These are phyloP conservation scores for Plasmodium malariae DNA, from an alignment of 169 alveolate species.

Conservation along the genomic window DNA sequence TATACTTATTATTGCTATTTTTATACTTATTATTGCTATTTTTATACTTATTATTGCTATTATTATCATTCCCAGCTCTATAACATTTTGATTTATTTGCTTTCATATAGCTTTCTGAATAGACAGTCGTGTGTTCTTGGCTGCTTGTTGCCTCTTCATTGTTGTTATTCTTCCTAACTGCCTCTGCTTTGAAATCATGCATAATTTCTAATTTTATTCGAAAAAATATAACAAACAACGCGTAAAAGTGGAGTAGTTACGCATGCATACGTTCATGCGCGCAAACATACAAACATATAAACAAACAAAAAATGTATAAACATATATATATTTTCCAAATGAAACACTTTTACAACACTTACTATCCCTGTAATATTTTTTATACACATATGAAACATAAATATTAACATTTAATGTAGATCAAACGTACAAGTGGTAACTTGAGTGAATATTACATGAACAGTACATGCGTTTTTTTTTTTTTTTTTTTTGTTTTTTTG, in stretches of 20 bases:
- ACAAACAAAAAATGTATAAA: background rate
- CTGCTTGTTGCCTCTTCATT: constrained; percentile 6
- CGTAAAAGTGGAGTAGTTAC: background rate
- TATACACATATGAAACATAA: background rate
- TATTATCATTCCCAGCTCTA: background rate
- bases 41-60: too few species aligned
- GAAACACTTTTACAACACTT: constrained; percentile 18
- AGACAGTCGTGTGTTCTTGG: background rate
- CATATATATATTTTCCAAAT: background rate
- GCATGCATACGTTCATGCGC: background rate
- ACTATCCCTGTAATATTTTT: constrained; percentile 1
- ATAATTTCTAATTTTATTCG: background rate
- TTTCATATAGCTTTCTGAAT: constrained; percentile 21
- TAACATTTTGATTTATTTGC: constrained; percentile 9
- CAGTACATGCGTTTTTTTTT: background rate
- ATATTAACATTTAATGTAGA: constrained; percentile 11
- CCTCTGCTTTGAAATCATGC: constrained; percentile 28
- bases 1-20: too few species aligned
- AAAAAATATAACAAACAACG: background rate
- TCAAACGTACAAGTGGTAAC: constrained; percentile 11
- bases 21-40: too few species aligned
- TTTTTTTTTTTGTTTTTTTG: background rate
- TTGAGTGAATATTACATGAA: background rate
- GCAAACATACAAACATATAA: background rate
- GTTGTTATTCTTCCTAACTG: background rate